A percentile compares a stretch with the other conserved stretches of the same genome.
phyloP scores from a whole-genome alignment of 371 early-diverging fungal genomes.

The Mortierella sp. region DNA sequence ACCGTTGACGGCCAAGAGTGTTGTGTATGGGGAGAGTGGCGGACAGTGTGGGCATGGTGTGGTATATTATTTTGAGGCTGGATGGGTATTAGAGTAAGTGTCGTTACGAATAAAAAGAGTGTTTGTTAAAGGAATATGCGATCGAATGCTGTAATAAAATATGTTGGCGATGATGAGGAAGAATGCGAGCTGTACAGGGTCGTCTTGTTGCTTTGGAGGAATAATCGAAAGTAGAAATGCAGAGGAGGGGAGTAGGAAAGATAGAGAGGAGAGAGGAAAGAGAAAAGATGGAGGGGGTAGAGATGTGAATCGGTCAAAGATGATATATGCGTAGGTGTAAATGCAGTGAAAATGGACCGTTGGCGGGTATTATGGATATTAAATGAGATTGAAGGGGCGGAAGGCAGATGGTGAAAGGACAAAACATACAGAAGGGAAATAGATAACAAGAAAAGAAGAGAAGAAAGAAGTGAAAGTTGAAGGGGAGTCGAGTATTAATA shows the following conservation, averaged over 20 bases:
- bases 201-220: conserved; percentile 2
- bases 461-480: neutral
- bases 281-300: neutral
- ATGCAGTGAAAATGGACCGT: neutral
- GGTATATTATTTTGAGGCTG: neutral
- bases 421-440: neutral
- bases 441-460: neutral
- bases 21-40: neutral
- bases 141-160: too few relatives aligned
- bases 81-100: neutral
- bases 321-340: neutral
- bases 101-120: neutral
- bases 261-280: neutral
- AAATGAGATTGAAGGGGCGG: neutral
- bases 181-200: neutral
- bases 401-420: neutral
- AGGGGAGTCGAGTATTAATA: too few relatives aligned
- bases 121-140: neutral
- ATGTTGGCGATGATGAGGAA: too few relatives aligned
- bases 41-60: neutral
- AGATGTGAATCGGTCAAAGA: neutral
- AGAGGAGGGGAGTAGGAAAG: neutral
- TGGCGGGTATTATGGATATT: neutral
- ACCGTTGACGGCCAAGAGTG: conserved; percentile 12
- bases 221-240: conserved; percentile 2